phyloP scores from a whole-genome alignment of 2,329 filamentous ascomycete species.

The Aspergillus sergii region DNA sequence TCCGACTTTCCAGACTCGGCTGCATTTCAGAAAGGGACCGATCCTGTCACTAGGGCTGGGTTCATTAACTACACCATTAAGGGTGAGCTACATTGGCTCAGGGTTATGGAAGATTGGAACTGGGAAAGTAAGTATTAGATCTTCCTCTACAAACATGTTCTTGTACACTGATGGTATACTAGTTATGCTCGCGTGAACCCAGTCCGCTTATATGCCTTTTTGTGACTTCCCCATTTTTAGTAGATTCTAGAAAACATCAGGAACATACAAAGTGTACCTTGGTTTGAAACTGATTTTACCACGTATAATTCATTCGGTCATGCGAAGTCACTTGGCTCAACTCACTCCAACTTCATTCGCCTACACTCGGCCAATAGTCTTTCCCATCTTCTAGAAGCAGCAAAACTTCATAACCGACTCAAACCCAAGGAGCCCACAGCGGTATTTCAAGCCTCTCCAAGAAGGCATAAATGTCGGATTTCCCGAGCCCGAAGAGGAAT shows the following conservation, averaged over 20 bases:
- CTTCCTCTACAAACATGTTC: background rate
- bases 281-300: background rate
- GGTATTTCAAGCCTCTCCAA: background rate
- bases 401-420: background rate
- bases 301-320: background rate
- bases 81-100: background rate
- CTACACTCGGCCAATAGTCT: background rate
- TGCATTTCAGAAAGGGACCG: background rate
- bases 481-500: background rate
- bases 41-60: slow-evolving; percentile 1
- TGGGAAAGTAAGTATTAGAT: background rate
- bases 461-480: background rate
- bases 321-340: background rate
- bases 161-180: background rate
- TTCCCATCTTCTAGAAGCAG: background rate
- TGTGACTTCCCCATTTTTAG: background rate
- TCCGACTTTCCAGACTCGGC: background rate
- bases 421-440: background rate
- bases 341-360: background rate
- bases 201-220: background rate
- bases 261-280: background rate
- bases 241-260: background rate
- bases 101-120: background rate
- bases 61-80: slow-evolving; percentile 1
- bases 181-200: background rate